Percentiles rank a stretch among this genome's conserved stretches.
phyloP scores from a whole-genome alignment of 164 flowering plant species.

The Kalanchoe fedtschenkoi region DNA sequence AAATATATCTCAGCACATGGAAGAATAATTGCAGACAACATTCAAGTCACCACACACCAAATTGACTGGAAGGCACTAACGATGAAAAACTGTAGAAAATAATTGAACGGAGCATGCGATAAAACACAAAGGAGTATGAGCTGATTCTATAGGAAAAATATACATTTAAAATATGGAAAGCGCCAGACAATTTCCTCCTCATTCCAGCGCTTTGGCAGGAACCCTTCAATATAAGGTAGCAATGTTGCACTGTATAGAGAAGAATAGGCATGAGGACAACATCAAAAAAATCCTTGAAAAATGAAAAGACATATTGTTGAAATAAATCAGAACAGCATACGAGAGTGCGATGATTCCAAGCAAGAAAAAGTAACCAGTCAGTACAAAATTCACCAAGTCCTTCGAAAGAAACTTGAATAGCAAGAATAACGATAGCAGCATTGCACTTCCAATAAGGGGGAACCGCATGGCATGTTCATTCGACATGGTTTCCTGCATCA shows the following conservation, averaged over 20 bases:
- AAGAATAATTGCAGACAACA: slow-evolving; percentile 18
- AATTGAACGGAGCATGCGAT: not conserved
- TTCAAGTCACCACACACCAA: too few relatives aligned
- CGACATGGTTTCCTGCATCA: slow-evolving; percentile 92
- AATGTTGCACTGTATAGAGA: slow-evolving; percentile 58
- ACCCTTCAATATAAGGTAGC: slow-evolving; percentile 65
- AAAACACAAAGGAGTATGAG: not conserved
- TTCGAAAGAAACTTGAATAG: slow-evolving; percentile 93
- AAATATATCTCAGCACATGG: slow-evolving; percentile 30
- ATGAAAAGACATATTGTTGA: not conserved
- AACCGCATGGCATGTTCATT: slow-evolving; percentile 97
- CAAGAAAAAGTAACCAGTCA: slow-evolving; percentile 85
- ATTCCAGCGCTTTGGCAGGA: slow-evolving; percentile 75
- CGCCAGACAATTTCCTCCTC: slow-evolving; percentile 64
- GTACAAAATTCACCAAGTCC: slow-evolving; percentile 92
- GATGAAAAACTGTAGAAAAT: slow-evolving; percentile 4
- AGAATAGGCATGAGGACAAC: not conserved
- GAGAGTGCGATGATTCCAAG: slow-evolving; percentile 92
- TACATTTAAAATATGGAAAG: slow-evolving; percentile 75
- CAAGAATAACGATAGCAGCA: slow-evolving; percentile 78
- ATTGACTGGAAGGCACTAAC: too few relatives aligned
- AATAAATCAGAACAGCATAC: slow-evolving; percentile 43
- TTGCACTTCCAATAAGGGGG: slow-evolving; percentile 94
- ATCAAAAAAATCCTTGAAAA: not conserved
- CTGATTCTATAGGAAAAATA: slow-evolving; percentile 12